These are phyloP conservation scores for Epichloe hybrida DNA, from an alignment of 2,329 filamentous ascomycete genomes.

Conservation along the genomic window DNA sequence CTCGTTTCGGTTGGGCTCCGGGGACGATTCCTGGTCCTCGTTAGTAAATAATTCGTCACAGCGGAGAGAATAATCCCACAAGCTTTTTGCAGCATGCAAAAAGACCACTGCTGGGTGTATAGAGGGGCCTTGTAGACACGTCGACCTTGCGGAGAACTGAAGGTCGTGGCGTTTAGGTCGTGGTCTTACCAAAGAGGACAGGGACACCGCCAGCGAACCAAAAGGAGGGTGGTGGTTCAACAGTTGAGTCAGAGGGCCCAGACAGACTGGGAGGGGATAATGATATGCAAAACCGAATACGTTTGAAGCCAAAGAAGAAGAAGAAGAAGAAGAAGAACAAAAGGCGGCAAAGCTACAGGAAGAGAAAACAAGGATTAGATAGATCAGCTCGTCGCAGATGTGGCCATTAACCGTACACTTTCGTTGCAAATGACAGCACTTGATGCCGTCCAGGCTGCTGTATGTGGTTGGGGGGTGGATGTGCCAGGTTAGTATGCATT, in stretches of 20 bases:
- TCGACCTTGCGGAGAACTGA: neutral
- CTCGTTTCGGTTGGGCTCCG: conserved; percentile 16
- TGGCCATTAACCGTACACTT: conserved; percentile 1
- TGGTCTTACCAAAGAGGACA: conserved; percentile 3
- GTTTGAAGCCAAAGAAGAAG: neutral
- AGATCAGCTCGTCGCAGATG: conserved; percentile 1
- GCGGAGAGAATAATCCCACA: neutral
- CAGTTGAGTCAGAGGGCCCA: neutral
- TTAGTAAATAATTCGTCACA: conserved; percentile 10
- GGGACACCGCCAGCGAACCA: neutral
- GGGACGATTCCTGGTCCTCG: conserved; percentile 7
- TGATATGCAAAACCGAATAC: neutral
- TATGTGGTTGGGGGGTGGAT: conserved; percentile 16
- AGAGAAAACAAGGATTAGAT: neutral
- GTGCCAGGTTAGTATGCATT: conserved; percentile 9
- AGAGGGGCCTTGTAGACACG: neutral
- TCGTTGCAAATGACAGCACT: conserved; percentile 20
- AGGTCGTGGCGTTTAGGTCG: neutral
- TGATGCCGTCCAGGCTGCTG: conserved; percentile 11
- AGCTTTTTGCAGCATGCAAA: neutral
- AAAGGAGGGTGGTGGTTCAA: neutral
- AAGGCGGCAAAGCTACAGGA: neutral
- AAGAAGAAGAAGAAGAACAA: neutral
- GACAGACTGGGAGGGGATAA: neutral
- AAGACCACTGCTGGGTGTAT: neutral